Evolutionary conservation across 1,139 yeast species (phyloP).

Genomic region (Protomyces macrosporus): DNA sequence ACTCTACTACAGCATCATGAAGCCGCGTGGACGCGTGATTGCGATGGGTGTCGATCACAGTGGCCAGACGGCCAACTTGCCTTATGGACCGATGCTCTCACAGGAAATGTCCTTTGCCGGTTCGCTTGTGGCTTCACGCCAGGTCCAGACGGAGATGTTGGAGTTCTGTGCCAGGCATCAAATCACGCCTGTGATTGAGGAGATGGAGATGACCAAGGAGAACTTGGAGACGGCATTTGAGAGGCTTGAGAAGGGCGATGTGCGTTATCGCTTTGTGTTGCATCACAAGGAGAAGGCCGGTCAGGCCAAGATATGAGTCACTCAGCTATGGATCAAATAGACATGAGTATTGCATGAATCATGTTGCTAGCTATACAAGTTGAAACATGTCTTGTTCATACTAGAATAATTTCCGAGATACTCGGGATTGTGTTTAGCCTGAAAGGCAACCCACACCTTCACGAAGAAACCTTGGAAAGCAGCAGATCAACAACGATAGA

Average conservation of each 20-base stretch:
- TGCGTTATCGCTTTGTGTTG: slow-evolving; percentile 8
- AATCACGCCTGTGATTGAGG: slow-evolving; percentile 20
- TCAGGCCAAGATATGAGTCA: background rate
- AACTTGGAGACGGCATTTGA: slow-evolving; percentile 14
- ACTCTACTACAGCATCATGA: slow-evolving; percentile 12
- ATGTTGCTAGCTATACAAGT: too few species aligned
- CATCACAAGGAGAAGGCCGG: background rate
- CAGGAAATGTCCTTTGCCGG: slow-evolving; percentile 18
- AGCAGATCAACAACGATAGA: too few species aligned
- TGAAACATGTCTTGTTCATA: too few species aligned
- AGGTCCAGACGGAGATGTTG: slow-evolving; percentile 23
- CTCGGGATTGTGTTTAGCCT: too few species aligned
- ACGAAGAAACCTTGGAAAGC: too few species aligned
- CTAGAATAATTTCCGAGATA: too few species aligned
- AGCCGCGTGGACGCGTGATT: slow-evolving; percentile 12
- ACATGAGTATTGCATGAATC: too few species aligned
- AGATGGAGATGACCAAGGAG: slow-evolving; percentile 16
- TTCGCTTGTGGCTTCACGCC: slow-evolving; percentile 21
- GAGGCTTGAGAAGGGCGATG: slow-evolving; percentile 21
- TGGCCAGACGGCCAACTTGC: slow-evolving; percentile 7
- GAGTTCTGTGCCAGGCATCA: slow-evolving; percentile 27
- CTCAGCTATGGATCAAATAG: too few species aligned
- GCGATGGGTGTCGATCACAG: slow-evolving; percentile 5
- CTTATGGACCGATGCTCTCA: slow-evolving; percentile 8
- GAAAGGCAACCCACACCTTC: too few species aligned